These are phyloP conservation scores for Xylariaceae sp. DNA, from an alignment of 2,329 filamentous ascomycete species.

Conservation along the genomic window DNA sequence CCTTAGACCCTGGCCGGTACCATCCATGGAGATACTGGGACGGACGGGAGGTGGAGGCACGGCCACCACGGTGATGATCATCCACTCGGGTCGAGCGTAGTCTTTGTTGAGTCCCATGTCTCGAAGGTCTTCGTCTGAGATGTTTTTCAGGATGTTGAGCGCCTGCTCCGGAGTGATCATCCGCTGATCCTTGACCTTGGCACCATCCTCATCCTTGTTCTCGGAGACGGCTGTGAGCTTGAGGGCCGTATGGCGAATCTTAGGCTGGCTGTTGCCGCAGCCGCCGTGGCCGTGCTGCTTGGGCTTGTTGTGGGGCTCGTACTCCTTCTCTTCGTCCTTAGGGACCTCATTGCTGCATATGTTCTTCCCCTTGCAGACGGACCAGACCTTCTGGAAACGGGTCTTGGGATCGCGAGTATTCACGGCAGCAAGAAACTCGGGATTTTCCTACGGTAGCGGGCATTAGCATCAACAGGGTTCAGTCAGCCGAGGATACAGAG, in stretches of 20 bases:
- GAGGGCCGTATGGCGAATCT: constrained; percentile 82
- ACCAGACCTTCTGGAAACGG: constrained; percentile 90
- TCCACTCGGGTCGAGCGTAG: constrained; percentile 96
- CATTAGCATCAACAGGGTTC: constrained; percentile 60
- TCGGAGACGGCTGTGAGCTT: constrained; percentile 77
- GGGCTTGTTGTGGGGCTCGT: constrained; percentile 56
- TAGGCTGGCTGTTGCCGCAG: constrained; percentile 87
- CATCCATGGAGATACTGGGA: constrained; percentile 95
- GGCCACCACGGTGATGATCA: constrained; percentile 91
- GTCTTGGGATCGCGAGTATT: constrained; percentile 87
- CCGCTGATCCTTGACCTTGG: constrained; percentile 73
- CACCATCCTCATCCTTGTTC: constrained; percentile 72
- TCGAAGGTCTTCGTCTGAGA: constrained; percentile 75
- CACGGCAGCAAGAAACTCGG: constrained; percentile 78
- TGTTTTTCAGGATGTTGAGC: constrained; percentile 80
- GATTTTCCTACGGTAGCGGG: constrained; percentile 65
- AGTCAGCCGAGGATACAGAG: constrained; percentile 50
- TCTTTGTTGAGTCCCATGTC: constrained; percentile 91
- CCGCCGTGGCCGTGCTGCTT: constrained; percentile 72
- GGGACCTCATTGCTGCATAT: constrained; percentile 78
- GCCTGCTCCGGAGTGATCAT: constrained; percentile 81
- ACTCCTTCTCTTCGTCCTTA: constrained; percentile 67
- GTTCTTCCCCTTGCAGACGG: constrained; percentile 84
- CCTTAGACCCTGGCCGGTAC: constrained; percentile 84
- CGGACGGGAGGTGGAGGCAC: constrained; percentile 94